Base-by-base conservation (phyloP, 495 filamentous ascomycete species). In the Talaromyces trachyspermus region DNA sequence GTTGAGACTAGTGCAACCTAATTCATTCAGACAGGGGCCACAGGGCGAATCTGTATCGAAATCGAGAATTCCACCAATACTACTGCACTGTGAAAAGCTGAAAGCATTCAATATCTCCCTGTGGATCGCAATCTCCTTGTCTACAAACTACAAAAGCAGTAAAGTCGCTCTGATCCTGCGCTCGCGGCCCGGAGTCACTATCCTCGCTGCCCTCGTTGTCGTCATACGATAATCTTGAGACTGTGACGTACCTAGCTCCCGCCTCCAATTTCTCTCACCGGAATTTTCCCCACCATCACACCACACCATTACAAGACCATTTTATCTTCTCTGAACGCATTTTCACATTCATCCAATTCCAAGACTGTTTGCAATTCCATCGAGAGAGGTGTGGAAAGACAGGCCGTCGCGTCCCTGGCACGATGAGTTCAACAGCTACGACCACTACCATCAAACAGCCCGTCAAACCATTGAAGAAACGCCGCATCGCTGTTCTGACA, bases 401-500 rank as follows among this genome's bases (percentile, higher is more conserved):
- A 0, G 35, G 35, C 35, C 22, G 35, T 4, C 17, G 18, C 37
- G 5, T 1, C 11, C 2, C 38, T 12, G 39, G 20, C 39, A 42
- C 39, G 39, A 42, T 42, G 39, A 42, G 39, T 17, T 42, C 39
- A n/a, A 33, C 12, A n/a, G 20, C 29, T 19, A 19, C 44, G 37
- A 40, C 20, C 14, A 23, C 18, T 22, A 20, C 44, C 30, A 30
- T 33, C 15, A 23, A 27, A 46, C 19, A 57, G 30, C 61, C 67
- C 51, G 55, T 61, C 38, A 47, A 65, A 8, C 68, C 65, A 9
- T 53, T 70, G 38, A 76, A 74, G 57, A 83, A 81, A 61, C 89
- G 91, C 70, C 81, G 84, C 54, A 94, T 99, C 58, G 94, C 80
- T 40, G 84, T 97, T 50, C 87, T 99, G 84, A 99, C 94, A 51